A percentile compares a stretch with the other conserved stretches of the same genome.
Evolutionary conservation across 2,329 filamentous ascomycete species (phyloP).

Genomic region (Diplodia seriata): DNA sequence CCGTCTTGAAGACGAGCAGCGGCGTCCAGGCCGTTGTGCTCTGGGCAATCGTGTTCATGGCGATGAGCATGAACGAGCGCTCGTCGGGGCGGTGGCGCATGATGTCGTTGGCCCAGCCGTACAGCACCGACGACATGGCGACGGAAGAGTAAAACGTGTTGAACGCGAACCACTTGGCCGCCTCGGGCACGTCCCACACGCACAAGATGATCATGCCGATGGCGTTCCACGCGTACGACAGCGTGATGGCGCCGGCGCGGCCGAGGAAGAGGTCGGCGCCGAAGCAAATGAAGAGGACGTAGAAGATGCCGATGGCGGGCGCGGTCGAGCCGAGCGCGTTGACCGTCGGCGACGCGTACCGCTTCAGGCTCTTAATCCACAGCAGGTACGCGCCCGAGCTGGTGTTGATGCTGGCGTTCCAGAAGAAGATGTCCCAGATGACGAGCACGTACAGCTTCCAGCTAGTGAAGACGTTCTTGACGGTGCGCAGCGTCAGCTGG

Average conservation of each 20-base stretch:
- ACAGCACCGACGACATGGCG: constrained; percentile 62
- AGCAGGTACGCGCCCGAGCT: constrained; percentile 60
- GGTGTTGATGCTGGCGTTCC: constrained; percentile 59
- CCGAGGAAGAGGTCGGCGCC: constrained; percentile 61
- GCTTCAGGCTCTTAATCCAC: constrained; percentile 64
- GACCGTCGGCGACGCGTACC: constrained; percentile 55
- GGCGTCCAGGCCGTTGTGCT: constrained; percentile 65
- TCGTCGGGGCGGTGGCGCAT: constrained; percentile 56
- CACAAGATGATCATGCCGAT: constrained; percentile 61
- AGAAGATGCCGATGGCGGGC: constrained; percentile 64
- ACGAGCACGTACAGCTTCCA: constrained; percentile 61
- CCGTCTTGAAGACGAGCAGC: constrained; percentile 58
- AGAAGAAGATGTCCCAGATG: constrained; percentile 62
- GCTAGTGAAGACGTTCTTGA: constrained; percentile 49
- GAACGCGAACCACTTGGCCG: constrained; percentile 62
- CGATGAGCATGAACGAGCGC: constrained; percentile 58
- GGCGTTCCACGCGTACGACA: constrained; percentile 59
- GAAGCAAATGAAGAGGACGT: constrained; percentile 62
- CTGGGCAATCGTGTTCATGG: constrained; percentile 62
- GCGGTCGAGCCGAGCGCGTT: constrained; percentile 62
- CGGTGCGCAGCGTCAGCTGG: constrained; percentile 41
- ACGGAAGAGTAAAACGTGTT: constrained; percentile 58
- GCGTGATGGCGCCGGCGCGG: constrained; percentile 62
- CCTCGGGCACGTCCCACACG: constrained; percentile 64
- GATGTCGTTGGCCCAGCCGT: constrained; percentile 63